Percentiles rank a stretch among this genome's conserved stretches.
phyloP scores from a whole-genome alignment of 352 stramenopile genomes.

The Phytophthora sp. region DNA sequence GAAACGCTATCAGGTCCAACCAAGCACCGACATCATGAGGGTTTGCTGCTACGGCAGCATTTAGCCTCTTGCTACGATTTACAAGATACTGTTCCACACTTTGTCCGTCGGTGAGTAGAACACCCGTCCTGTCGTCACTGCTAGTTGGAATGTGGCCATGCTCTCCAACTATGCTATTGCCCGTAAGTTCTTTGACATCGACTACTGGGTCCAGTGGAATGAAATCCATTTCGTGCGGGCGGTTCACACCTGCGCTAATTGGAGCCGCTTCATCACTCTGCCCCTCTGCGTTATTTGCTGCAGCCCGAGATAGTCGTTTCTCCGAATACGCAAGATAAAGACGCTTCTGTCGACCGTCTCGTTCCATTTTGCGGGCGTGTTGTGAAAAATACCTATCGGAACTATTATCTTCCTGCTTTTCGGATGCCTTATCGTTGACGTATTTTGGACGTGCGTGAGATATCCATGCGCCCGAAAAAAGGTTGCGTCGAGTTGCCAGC shows the following conservation, averaged over 20 bases:
- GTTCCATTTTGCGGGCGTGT: constrained; percentile 49
- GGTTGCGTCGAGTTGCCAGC: constrained; percentile 52
- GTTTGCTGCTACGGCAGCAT: constrained; percentile 41
- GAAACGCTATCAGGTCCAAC: constrained; percentile 80
- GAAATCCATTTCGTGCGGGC: constrained; percentile 47
- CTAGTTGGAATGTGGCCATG: background rate
- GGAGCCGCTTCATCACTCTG: background rate
- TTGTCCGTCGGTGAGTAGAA: constrained; percentile 67
- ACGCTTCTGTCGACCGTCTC: constrained; percentile 42
- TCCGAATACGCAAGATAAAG: constrained; percentile 78
- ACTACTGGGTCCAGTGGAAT: constrained; percentile 69
- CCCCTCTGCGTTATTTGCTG: background rate
- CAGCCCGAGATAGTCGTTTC: constrained; percentile 40
- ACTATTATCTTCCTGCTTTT: constrained; percentile 4
- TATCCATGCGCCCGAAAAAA: constrained; percentile 57
- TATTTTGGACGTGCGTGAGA: constrained; percentile 10
- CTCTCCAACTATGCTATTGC: background rate
- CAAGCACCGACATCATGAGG: constrained; percentile 54
- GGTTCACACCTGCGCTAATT: background rate
- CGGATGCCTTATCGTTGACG: background rate
- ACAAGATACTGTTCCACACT: constrained; percentile 74
- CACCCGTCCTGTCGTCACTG: constrained; percentile 22
- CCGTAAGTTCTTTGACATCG: constrained; percentile 13
- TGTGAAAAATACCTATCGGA: constrained; percentile 62
- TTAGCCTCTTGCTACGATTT: constrained; percentile 54